Base-by-base conservation (phyloP, 495 filamentous ascomycete genomes). In the Sphaerosporella brunnea region DNA sequence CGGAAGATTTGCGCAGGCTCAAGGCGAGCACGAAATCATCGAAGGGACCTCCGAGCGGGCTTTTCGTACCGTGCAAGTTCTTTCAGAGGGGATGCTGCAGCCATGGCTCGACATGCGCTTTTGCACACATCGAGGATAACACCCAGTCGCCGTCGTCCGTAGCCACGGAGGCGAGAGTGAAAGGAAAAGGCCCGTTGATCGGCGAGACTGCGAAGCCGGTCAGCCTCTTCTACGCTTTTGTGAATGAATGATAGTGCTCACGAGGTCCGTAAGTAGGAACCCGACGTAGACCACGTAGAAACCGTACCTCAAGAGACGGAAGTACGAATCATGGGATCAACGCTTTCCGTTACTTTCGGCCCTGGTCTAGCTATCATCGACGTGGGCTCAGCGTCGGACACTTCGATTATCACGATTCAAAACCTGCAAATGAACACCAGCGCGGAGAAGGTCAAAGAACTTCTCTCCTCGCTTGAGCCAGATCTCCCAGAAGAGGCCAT, bases 341-440 rank as follows among this genome's bases (percentile, higher is more conserved):
- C 50, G 2, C 38, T 53, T 4, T 43, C 41, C 18, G 50, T 58
- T 24, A 50, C 50, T 1, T 58, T 57, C 41, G 55, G 55, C 28
- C 39, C 37, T 0, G 55, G 55, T 8, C 47, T 58, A 1, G 13
- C 10, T 5, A 57, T 58, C 28, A 21, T 21, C 0, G 24, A 28
- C 35, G 19, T 50, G 2, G 47, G 11, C 3, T 49, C 45, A 32
- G 32, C 50, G 4, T 19, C 37, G 5, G 47, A 19, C 20, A 50
- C 53, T 4, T 45, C 49, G 0, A 56, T 53, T 16, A 38, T 53
- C 23, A 50, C 47, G 35, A 53, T 57, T 24, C 45, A 41, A 32
- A 37, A 53, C 35, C 42, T 56, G 10, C 38, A 54, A 9, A 1
- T 16, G 15, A 7, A 48, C 30, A 32, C 26, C 2, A 26, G 13